Conservation (phyloP, 495 filamentous ascomycete genomes). For the Aspergillus wentii region DNA sequence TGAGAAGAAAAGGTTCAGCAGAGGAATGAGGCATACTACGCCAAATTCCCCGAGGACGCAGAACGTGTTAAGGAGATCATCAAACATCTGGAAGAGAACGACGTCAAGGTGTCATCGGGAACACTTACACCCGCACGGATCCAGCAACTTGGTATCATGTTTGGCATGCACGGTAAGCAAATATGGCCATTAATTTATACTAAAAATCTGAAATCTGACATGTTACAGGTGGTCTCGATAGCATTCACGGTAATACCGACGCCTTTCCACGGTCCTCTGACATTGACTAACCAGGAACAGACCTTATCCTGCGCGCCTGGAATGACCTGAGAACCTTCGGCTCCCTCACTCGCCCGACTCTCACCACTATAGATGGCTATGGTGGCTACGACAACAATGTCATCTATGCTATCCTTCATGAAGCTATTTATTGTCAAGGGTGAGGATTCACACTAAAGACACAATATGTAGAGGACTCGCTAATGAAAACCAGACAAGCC, state of each 20-base stretch:
- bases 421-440: constrained; percentile 74
- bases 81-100: constrained; percentile 52
- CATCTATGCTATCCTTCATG: constrained; percentile 83
- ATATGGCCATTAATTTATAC: constrained; percentile 35
- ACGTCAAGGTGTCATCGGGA: constrained; percentile 59
- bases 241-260: constrained; percentile 49
- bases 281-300: constrained; percentile 13
- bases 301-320: constrained; percentile 61
- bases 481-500: constrained; percentile 34
- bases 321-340: constrained; percentile 69
- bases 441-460: constrained; percentile 14
- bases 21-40: constrained; percentile 73
- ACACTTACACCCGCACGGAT: constrained; percentile 64
- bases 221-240: constrained; percentile 55
- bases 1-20: constrained; percentile 50
- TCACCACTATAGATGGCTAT: constrained; percentile 59
- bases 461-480: too few relatives aligned
- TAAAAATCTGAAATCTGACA: constrained; percentile 9
- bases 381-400: constrained; percentile 67
- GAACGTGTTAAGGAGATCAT: constrained; percentile 62
- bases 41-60: constrained; percentile 82
- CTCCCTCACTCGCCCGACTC: constrained; percentile 64
- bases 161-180: constrained; percentile 71
- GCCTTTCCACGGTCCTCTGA: background rate
- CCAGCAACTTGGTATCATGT: constrained; percentile 65